These are phyloP conservation scores for Castanea sativa DNA, from an alignment of 306 rosid genomes.

Conservation along the genomic window DNA sequence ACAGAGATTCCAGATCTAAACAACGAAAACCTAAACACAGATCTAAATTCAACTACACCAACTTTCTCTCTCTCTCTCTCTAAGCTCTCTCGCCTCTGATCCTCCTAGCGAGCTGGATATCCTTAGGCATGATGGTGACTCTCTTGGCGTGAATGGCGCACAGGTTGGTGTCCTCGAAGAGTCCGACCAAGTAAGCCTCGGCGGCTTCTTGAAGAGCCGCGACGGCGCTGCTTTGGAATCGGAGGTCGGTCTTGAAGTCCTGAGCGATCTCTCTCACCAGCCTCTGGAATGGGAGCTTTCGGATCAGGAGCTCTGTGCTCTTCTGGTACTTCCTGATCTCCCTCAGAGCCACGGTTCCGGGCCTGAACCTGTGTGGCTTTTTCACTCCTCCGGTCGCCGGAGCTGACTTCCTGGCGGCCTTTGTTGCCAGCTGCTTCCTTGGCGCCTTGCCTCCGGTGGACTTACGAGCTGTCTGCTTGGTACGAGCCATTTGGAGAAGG, in stretches of 20 bases:
- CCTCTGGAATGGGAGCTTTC: slow-evolving; percentile 32
- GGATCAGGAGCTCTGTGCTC: slow-evolving; percentile 28
- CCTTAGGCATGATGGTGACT: slow-evolving; percentile 35
- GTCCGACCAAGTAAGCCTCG: slow-evolving; percentile 28
- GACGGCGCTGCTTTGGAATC: slow-evolving; percentile 34
- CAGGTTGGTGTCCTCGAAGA: slow-evolving; percentile 35
- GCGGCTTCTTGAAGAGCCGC: slow-evolving; percentile 31
- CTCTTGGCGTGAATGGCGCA: slow-evolving; percentile 36
- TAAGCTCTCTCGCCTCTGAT: slow-evolving; percentile 32
- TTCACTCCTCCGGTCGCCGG: slow-evolving; percentile 34
- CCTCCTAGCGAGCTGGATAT: slow-evolving; percentile 33
- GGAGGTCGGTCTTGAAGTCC: slow-evolving; percentile 30
- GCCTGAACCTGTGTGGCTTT: slow-evolving; percentile 32
- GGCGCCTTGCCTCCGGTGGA: slow-evolving; percentile 35
- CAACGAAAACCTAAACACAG: no score
- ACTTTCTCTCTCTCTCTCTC: no score
- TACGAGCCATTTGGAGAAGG: slow-evolving; percentile 19
- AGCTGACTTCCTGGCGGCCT: slow-evolving; percentile 27
- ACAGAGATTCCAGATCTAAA: no score
- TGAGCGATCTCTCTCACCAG: slow-evolving; percentile 31
- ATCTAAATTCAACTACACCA: no score
- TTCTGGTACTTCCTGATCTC: slow-evolving; percentile 34
- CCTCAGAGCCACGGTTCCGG: slow-evolving; percentile 31
- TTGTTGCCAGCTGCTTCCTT: slow-evolving; percentile 30
- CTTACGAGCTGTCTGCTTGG: slow-evolving; percentile 33